These are phyloP conservation scores for Daldinia bambusicola DNA, from an alignment of 495 filamentous ascomycete species.

Conservation along the genomic window DNA sequence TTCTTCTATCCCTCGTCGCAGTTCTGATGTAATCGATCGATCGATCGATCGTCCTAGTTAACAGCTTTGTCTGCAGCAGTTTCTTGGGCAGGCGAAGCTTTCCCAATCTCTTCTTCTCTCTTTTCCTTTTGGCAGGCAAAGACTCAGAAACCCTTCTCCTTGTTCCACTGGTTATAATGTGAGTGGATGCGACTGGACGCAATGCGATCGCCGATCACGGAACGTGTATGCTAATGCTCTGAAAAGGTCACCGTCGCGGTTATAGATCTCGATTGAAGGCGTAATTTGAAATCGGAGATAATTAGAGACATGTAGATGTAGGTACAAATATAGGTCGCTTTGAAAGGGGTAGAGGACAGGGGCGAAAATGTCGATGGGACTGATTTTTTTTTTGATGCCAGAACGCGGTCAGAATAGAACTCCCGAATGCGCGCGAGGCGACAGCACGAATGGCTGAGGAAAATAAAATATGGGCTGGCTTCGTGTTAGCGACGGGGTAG, in stretches of 20 bases:
- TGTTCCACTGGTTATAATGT: slow-evolving; percentile 3
- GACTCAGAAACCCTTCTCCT: slow-evolving; percentile 2
- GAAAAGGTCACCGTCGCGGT: slow-evolving; percentile 21
- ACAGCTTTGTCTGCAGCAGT: slow-evolving; percentile 10
- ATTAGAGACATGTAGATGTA: slow-evolving; percentile 29
- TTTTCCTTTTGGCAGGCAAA: slow-evolving; percentile 4
- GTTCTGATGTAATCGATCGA: slow-evolving; percentile 32
- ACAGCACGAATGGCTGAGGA: neutral
- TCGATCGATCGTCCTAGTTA: slow-evolving; percentile 24
- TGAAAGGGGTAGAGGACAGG: slow-evolving; percentile 3
- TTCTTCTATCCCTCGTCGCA: slow-evolving; percentile 14
- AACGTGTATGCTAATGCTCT: neutral
- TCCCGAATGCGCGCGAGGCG: neutral
- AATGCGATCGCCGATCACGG: slow-evolving; percentile 27
- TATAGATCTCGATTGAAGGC: slow-evolving; percentile 13
- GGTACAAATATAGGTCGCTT: slow-evolving; percentile 11
- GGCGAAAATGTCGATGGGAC: neutral
- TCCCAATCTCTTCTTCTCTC: slow-evolving; percentile 4
- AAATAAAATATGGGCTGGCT: neutral
- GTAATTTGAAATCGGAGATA: slow-evolving; percentile 14
- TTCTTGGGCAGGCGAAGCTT: neutral
- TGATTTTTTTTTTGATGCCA: neutral
- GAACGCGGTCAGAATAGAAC: slow-evolving; percentile 13
- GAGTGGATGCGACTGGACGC: slow-evolving; percentile 22
- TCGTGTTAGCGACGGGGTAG: neutral